Evolutionary conservation across 2,329 filamentous ascomycete species (phyloP), one percentile per base, ranked within the genome.

Genomic region (Mollisiaceae sp.): DNA sequence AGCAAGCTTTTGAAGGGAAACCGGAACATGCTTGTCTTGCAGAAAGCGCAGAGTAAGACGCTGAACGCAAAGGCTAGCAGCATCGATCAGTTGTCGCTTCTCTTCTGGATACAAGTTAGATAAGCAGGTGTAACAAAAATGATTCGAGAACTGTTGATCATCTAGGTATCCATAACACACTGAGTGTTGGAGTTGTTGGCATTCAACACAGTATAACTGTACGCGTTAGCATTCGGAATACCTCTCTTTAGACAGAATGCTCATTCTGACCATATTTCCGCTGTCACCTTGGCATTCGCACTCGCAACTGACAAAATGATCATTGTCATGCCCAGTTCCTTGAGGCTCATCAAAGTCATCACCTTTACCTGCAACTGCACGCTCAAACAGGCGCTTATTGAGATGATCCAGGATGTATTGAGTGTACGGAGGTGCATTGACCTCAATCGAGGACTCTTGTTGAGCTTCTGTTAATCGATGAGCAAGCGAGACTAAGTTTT

Each of bases 81-180:
- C 41, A 18, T 15, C 20, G 11, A 14, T 15, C 6, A 60, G 24
- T 11, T 60, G 58, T 22, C 4, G 24, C 14, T 36, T 11, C n/a
- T 60, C 22, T 8, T 50, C 41, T 52, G 41, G 41, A 38, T 36
- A 60, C n/a, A 47, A 35, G 8, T 20, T n/a, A 4, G 43, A 8
- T 12, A 61, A 27, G 32, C 59, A 61, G 20, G 8, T 54, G 22
- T 61, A 61, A 39, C 59, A 61, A 12, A 61, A 20, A 11, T 52
- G 36, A 8, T 27, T n/a, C 9, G 45, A 43, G 24, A 11, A 24
- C 24, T 41, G 20, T 2, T 59, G 55, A 18, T 35, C 22, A 39
- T 65, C 59, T n/a, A 66, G 54, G 56, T 70, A 72, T 12, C 71
- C 72, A 63, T 74, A 73, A 43, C 72, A 74, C 45, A 64, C 62